phyloP scores from a whole-genome alignment of 768 basidiomycete species.

The Mycena vulgaris region DNA sequence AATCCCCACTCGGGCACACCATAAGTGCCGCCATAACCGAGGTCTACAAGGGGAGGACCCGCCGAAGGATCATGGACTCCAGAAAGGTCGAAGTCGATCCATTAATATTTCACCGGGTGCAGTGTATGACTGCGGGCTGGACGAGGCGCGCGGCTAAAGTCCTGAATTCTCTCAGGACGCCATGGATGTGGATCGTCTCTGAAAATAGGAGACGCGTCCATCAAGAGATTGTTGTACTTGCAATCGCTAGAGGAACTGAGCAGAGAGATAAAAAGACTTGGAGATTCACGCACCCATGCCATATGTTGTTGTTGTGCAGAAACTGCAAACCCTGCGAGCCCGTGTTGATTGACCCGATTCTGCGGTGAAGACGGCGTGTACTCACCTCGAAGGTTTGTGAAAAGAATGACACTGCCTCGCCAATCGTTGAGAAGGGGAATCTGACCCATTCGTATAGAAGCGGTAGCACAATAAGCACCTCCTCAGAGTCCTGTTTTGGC shows the following conservation, averaged over 20 bases:
- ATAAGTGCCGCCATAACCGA: not conserved
- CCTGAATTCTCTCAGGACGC: not conserved
- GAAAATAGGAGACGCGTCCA: slow-evolving; percentile 11
- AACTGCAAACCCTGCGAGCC: slow-evolving; percentile 47
- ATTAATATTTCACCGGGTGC: slow-evolving; percentile 23
- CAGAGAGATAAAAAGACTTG: not conserved
- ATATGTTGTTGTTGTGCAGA: slow-evolving; percentile 47
- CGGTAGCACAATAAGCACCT: slow-evolving; percentile 48
- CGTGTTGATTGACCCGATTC: not conserved
- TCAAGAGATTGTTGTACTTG: slow-evolving; percentile 14
- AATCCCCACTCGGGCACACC: not conserved
- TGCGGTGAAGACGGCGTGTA: not conserved
- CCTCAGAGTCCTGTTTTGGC: slow-evolving; percentile 31
- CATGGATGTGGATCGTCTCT: not conserved
- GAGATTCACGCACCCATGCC: slow-evolving; percentile 11
- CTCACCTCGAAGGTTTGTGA: slow-evolving; percentile 49
- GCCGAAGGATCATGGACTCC: slow-evolving; percentile 3
- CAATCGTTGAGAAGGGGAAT: slow-evolving; percentile 44
- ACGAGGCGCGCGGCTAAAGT: not conserved
- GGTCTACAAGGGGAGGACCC: not conserved
- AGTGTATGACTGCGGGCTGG: not conserved
- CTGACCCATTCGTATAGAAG: slow-evolving; percentile 37
- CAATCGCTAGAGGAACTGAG: not conserved
- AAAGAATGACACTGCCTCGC: slow-evolving; percentile 49
- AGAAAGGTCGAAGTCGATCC: slow-evolving; percentile 23